Conservation (phyloP, 345 rosid genomes). For the Streptanthus diversifolius region DNA sequence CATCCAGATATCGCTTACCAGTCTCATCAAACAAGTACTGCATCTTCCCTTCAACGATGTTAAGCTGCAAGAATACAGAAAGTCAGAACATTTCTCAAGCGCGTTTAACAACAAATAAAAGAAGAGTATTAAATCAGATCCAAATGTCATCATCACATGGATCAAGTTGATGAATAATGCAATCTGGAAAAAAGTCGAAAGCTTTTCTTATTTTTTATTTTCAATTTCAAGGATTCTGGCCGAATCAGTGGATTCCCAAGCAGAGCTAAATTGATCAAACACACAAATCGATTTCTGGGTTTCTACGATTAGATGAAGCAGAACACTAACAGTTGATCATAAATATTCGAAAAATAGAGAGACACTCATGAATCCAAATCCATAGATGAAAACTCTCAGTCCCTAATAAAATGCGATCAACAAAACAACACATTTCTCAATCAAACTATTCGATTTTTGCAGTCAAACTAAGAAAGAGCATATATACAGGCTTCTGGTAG, state of each 20-base stretch:
- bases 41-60: conserved; percentile 98
- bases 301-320: neutral
- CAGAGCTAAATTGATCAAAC: neutral
- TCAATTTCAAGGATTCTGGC: too few relatives aligned
- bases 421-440: neutral
- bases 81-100: neutral
- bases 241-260: neutral
- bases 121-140: neutral
- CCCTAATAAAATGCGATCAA: neutral
- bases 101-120: neutral
- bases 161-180: neutral
- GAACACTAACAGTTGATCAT: neutral
- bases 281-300: neutral
- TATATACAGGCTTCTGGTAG: conserved; percentile 74
- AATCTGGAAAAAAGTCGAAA: neutral
- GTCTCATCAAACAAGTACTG: conserved; percentile 85
- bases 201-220: neutral
- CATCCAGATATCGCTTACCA: conserved; percentile 77
- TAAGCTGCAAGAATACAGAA: conserved; percentile 44
- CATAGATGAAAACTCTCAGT: neutral
- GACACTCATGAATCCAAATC: neutral
- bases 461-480: neutral
- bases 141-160: neutral
- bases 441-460: neutral
- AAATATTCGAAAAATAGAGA: neutral